These are phyloP conservation scores for Penicillium sp. DNA, from an alignment of 2,329 filamentous ascomycete species.

Conservation along the genomic window DNA sequence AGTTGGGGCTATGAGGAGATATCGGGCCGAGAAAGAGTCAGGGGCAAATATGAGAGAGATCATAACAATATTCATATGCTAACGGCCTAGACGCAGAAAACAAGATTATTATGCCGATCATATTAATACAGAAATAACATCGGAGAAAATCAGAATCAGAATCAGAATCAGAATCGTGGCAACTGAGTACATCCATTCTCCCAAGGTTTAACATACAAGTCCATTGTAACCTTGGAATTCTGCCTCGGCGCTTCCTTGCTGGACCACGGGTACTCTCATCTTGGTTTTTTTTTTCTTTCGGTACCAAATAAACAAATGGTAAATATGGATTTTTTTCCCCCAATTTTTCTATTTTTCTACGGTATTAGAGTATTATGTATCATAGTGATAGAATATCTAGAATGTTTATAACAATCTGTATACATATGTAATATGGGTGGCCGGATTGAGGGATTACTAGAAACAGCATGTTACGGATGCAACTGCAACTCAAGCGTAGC, in stretches of 20 bases:
- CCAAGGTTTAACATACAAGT: too few species aligned
- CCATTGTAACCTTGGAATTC: not conserved
- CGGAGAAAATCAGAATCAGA: not conserved
- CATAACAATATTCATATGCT: not conserved
- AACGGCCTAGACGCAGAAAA: slow-evolving; percentile 5
- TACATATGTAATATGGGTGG: too few species aligned
- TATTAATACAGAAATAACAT: not conserved
- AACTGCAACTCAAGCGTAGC: slow-evolving; percentile 1
- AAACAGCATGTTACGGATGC: slow-evolving; percentile 1
- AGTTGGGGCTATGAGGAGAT: not conserved
- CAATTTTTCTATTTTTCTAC: too few species aligned
- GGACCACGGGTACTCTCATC: not conserved
- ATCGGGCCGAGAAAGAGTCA: not conserved
- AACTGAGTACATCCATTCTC: slow-evolving; percentile 7
- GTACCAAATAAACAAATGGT: not conserved
- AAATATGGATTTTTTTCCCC: too few species aligned
- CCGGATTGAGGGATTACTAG: slow-evolving; percentile 4
- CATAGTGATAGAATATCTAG: too few species aligned
- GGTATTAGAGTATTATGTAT: too few species aligned
- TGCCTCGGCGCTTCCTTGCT: not conserved
- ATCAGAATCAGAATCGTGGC: slow-evolving; percentile 3
- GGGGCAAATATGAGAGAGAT: not conserved
- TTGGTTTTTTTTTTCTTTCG: not conserved
- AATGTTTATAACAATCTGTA: too few species aligned
- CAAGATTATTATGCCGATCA: slow-evolving; percentile 6